phyloP scores from a whole-genome alignment of 2,329 filamentous ascomycete genomes.

The Epichloe coenophiala region DNA sequence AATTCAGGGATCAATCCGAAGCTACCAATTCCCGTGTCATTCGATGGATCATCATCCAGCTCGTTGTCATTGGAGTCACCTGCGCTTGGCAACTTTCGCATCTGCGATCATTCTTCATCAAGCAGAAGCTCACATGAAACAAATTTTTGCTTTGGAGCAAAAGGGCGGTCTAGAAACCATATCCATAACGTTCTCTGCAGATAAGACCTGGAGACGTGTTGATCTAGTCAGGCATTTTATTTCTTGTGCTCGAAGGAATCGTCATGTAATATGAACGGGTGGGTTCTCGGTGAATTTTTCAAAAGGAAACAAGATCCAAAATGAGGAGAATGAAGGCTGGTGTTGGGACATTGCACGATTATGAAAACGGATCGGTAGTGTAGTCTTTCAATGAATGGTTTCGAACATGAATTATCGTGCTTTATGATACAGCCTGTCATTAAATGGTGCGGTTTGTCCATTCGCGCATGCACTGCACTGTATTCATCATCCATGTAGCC shows the following conservation, averaged over 20 bases:
- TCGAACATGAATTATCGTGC: too few species aligned
- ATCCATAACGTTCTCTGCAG: not conserved
- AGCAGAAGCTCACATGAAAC: slow-evolving; percentile 85
- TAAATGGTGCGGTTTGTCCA: too few species aligned
- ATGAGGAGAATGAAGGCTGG: not conserved
- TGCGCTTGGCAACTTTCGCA: slow-evolving; percentile 97
- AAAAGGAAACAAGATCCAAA: not conserved
- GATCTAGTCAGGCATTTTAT: too few species aligned
- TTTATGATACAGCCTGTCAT: too few species aligned
- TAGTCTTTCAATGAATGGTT: not conserved
- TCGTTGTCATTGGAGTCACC: slow-evolving; percentile 69
- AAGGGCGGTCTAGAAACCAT: not conserved
- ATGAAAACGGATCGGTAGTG: not conserved
- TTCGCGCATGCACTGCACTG: too few species aligned
- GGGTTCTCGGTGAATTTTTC: not conserved
- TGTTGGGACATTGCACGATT: not conserved
- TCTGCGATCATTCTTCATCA: slow-evolving; percentile 96
- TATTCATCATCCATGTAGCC: too few species aligned
- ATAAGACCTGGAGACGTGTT: not conserved
- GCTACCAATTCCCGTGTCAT: slow-evolving; percentile 82
- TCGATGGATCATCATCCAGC: slow-evolving; percentile 85
- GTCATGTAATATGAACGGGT: not conserved
- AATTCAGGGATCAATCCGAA: slow-evolving; percentile 97
- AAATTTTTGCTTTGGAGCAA: not conserved
- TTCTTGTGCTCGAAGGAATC: not conserved